Base-by-base conservation (phyloP, 352 stramenopile genomes). In the Pythium monospermum region DNA sequence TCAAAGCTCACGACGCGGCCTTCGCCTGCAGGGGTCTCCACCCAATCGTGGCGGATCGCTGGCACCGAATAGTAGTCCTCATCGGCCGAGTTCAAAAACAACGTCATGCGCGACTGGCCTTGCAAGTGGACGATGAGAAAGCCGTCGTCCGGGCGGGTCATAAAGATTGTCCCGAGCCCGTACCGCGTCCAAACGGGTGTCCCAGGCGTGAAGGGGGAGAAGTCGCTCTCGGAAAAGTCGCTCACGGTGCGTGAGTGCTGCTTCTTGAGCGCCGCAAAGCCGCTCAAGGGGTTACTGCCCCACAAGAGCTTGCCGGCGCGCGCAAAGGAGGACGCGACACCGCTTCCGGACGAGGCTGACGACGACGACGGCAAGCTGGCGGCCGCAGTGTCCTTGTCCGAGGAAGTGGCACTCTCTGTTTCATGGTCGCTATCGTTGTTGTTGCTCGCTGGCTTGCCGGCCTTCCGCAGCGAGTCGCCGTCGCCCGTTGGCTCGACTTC, bases 381-480 rank as follows among this genome's bases (percentile, higher is more conserved):
- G 22, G 53, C 23, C 11, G 53, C 37, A 6, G 47, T 47, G 49
- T 32, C 49, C 30, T 52, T 57, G 38, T 59, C 56, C 2, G 56
- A 50, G 6, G 48, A 58, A 27, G 48, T 37, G 27, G 48, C 56
- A 36, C 56, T 64, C 22, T 47, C 57, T 6, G 57, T 64, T 36
- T 64, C 71, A 48, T 77, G 76, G 62, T 85, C 76, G 26, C 73
- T 84, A 62, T 85, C 73, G n/a, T 63, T 79, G 51, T 68, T 37
- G 27, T 81, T 67, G 66, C 78, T 55, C 26, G 53, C 51, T n/a
- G n/a, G n/a, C n/a, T n/a, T n/a, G n/a, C n/a, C n/a, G n/a, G n/a
- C n/a, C n/a, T n/a, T n/a, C n/a, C n/a, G n/a, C n/a, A 39, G 13
- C 43, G 21, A 21, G 32, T 13, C 38, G 21, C 67, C 65, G 25